phyloP scores from a whole-genome alignment of 768 basidiomycete species.

The Suillus brevipes region DNA sequence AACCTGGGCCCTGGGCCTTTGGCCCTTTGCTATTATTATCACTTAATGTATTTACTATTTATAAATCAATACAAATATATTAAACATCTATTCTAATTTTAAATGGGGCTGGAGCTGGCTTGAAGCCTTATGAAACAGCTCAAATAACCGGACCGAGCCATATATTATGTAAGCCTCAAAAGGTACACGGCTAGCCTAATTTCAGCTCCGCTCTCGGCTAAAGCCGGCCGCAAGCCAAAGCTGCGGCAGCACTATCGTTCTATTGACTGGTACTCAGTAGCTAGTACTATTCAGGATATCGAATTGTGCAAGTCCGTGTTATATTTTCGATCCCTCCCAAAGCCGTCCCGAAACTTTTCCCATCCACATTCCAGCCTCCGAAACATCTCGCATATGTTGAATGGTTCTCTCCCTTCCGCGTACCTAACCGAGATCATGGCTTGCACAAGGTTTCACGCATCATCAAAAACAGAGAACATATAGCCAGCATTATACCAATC shows the following conservation, averaged over 20 bases:
- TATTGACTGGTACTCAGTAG: too few species aligned
- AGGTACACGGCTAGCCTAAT: background rate
- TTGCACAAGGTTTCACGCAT: too few species aligned
- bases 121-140: background rate
- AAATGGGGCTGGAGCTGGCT: background rate
- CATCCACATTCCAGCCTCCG: too few species aligned
- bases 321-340: too few species aligned
- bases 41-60: background rate
- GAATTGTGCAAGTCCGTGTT: too few species aligned
- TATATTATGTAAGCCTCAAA: background rate
- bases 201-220: background rate
- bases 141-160: background rate
- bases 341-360: too few species aligned
- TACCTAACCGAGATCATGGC: too few species aligned
- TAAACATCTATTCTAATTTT: background rate
- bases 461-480: too few species aligned
- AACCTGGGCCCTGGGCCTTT: background rate
- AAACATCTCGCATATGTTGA: too few species aligned
- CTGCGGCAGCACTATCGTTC: too few species aligned
- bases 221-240: background rate
- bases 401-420: too few species aligned
- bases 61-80: background rate
- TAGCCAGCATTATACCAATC: constrained; percentile 4
- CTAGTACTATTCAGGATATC: too few species aligned
- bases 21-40: background rate